Evolutionary conservation across 495 filamentous ascomycete species (phyloP), one percentile per base, ranked within the genome.

Genomic region (Penicillium roqueforti): DNA sequence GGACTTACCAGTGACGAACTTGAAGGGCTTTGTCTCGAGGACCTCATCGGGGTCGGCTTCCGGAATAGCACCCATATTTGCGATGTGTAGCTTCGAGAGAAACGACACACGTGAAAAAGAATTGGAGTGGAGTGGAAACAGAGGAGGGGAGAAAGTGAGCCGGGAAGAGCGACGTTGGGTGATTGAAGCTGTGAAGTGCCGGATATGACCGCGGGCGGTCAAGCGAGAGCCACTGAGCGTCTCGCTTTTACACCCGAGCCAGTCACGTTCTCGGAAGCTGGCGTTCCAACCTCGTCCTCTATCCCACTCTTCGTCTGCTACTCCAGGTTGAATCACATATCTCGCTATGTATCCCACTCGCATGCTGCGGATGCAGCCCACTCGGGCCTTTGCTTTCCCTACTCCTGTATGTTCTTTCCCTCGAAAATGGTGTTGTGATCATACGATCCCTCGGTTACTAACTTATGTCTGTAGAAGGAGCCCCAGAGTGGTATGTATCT

Each of bases 1-100:
- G 47, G 40, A 63, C 89, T 79, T 85, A 96, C 92, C 93, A 77
- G 93, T 97, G 60, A 97, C 93, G 78, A 97, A 97, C 87, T 99
- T 99, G 87, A 99, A 99, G 75, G 93, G 93, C 84, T 95, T 99
- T 74, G 91, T 96, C 75, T 74, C 75, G 47, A 88, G 84, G 72
- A 87, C 87, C 68, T 96, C 88, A 57, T 85, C 84, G 59, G 91
- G 88, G 80, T 97, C 93, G 65, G 85, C 88, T 90, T 97, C 67
- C 61, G 73, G 74, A 71, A 78, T 76, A 48, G 68, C 70, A 75
- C 73, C 71, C 75, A 78, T 78, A 67, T 72, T 76, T 67, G 54
- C 60, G 59, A 62, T 52, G 54, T 57, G 59, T 60, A 65, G 57
- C 47, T 68, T 67, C 61, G 39, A 40, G 42, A 48, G 57, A 59